Conservation (phyloP, 495 filamentous ascomycete species). For the Aspergillus panamensis region DNA sequence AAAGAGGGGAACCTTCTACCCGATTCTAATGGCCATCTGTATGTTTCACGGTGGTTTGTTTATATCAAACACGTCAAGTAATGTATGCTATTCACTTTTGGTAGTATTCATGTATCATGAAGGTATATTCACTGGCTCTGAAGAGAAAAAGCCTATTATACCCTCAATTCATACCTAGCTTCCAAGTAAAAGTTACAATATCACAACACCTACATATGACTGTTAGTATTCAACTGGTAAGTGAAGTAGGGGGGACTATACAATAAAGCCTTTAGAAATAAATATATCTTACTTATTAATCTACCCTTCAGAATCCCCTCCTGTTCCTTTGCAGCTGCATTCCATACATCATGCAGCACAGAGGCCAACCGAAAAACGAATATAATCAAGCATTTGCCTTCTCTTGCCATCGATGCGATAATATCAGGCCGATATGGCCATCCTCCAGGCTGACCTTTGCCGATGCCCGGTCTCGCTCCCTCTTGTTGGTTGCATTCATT, state of each 20-base stretch:
- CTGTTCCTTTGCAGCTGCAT: conserved; percentile 48
- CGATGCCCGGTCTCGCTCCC: neutral
- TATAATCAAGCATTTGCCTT: conserved; percentile 37
- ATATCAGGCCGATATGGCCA: conserved; percentile 39
- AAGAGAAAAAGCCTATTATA: too few relatives aligned
- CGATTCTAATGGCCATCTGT: too few relatives aligned
- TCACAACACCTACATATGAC: too few relatives aligned
- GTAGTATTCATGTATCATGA: too few relatives aligned
- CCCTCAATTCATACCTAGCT: too few relatives aligned
- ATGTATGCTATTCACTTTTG: too few relatives aligned
- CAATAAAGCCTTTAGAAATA: conserved; percentile 53
- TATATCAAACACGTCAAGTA: too few relatives aligned
- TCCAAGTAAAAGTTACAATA: too few relatives aligned
- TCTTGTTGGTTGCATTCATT: neutral
- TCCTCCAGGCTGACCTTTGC: neutral
- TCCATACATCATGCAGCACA: conserved; percentile 48
- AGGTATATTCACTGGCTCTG: too few relatives aligned
- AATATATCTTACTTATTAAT: conserved; percentile 44
- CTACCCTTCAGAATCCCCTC: conserved; percentile 33
- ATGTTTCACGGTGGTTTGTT: too few relatives aligned
- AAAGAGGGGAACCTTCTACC: too few relatives aligned
- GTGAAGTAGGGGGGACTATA: conserved; percentile 19
- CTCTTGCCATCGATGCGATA: conserved; percentile 24
- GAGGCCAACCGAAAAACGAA: conserved; percentile 49
- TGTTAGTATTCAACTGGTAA: neutral